phyloP scores from a whole-genome alignment of 176 grass and related monocot species.

The Phoenix roebelenii region DNA sequence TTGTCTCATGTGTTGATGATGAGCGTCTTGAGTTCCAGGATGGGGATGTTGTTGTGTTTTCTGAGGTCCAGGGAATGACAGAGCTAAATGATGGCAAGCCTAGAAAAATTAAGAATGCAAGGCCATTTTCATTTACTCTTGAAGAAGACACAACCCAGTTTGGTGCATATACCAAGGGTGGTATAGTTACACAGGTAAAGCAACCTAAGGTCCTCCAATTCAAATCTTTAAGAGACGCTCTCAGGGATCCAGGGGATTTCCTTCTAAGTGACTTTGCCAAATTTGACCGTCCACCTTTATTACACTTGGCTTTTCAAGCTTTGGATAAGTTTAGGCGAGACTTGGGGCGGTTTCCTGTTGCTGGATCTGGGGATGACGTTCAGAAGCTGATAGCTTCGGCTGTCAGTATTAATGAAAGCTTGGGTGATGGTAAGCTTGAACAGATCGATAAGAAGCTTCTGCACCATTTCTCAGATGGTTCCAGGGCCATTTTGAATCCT shows the following conservation, averaged over 20 bases:
- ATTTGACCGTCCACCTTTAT: constrained; percentile 63
- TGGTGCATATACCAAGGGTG: constrained; percentile 59
- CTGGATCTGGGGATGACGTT: constrained; percentile 60
- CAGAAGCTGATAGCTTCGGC: constrained; percentile 51
- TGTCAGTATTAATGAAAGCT: constrained; percentile 48
- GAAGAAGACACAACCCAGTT: constrained; percentile 83
- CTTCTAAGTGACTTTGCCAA: constrained; percentile 91
- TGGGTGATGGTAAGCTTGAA: constrained; percentile 56
- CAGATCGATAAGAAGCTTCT: constrained; percentile 66
- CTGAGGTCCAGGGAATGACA: constrained; percentile 77
- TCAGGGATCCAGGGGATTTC: constrained; percentile 82
- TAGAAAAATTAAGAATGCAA: constrained; percentile 72
- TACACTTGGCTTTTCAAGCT: constrained; percentile 90
- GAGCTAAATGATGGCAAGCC: constrained; percentile 91
- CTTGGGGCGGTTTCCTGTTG: constrained; percentile 44
- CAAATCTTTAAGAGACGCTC: constrained; percentile 71
- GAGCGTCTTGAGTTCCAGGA: constrained; percentile 90
- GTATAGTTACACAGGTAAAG: constrained; percentile 87
- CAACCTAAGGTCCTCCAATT: constrained; percentile 74
- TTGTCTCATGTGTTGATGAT: constrained; percentile 87
- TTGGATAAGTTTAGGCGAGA: constrained; percentile 72
- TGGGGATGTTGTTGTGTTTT: constrained; percentile 76
- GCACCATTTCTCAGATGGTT: constrained; percentile 61
- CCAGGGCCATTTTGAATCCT: constrained; percentile 75
- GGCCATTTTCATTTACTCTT: constrained; percentile 70